phyloP scores from a whole-genome alignment of 2,329 filamentous ascomycete genomes.

The Graphilbum fragrans region DNA sequence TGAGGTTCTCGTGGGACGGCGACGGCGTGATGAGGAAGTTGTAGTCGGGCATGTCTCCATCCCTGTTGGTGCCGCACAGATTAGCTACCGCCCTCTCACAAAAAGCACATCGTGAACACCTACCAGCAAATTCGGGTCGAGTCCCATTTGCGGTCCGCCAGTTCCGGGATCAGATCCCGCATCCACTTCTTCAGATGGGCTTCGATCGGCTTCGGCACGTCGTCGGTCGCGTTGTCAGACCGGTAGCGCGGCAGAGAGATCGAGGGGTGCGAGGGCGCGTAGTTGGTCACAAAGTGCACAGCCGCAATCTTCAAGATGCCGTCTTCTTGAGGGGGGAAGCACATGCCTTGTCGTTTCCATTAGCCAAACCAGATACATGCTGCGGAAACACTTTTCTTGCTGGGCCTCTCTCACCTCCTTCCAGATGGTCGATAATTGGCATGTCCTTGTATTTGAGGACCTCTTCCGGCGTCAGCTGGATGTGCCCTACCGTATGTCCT shows the following conservation, averaged over 20 bases:
- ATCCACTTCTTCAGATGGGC: constrained; percentile 32
- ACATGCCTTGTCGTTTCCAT: neutral
- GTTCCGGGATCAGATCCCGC: constrained; percentile 30
- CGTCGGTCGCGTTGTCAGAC: constrained; percentile 12
- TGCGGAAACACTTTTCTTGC: neutral
- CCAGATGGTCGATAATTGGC: constrained; percentile 37
- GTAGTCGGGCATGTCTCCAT: constrained; percentile 4
- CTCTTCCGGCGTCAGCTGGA: constrained; percentile 43
- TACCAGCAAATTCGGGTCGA: constrained; percentile 41
- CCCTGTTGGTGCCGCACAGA: neutral
- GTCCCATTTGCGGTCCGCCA: constrained; percentile 29
- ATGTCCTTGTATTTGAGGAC: constrained; percentile 39
- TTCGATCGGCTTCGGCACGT: constrained; percentile 31
- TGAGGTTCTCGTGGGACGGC: constrained; percentile 1
- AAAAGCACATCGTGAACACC: constrained; percentile 12
- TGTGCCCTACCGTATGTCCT: constrained; percentile 46
- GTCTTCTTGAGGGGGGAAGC: constrained; percentile 5
- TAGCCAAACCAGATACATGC: too few species aligned
- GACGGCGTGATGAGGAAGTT: constrained; percentile 5
- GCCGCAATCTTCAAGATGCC: constrained; percentile 2
- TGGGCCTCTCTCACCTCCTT: neutral
- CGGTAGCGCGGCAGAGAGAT: constrained; percentile 4
- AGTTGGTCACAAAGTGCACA: constrained; percentile 4
- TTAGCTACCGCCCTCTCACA: neutral
- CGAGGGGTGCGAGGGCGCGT: constrained; percentile 4